Percentiles rank a stretch among this genome's conserved stretches.
phyloP scores from a whole-genome alignment of 225 moss, liverwort and hornwort species.

The Pseudoscleropodium purum region DNA sequence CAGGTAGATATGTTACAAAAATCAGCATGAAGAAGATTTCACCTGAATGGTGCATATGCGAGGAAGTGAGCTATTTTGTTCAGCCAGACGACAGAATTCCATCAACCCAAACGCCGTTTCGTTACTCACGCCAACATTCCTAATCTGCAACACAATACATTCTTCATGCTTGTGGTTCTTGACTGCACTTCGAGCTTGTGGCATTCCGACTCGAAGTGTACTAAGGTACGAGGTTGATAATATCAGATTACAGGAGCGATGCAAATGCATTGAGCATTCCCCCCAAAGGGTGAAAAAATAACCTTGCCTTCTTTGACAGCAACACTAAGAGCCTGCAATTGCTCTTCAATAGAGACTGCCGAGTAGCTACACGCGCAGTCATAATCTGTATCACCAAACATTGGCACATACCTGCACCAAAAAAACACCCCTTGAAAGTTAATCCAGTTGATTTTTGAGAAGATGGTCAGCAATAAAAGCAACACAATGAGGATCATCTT shows the following conservation, averaged over 20 bases:
- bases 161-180: neutral
- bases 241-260: neutral
- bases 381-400: slow-evolving; percentile 79
- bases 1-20: neutral
- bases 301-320: slow-evolving; percentile 75
- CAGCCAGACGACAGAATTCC: slow-evolving; percentile 72
- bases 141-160: slow-evolving; percentile 34
- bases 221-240: neutral
- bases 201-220: neutral
- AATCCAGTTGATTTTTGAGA: neutral
- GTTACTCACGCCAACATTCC: slow-evolving; percentile 72
- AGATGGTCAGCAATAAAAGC: neutral
- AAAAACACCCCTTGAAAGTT: neutral
- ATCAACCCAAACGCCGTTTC: slow-evolving; percentile 82
- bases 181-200: neutral
- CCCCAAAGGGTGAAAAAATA: neutral
- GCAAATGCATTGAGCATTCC: neutral
- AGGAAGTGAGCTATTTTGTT: slow-evolving; percentile 38
- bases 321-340: slow-evolving; percentile 55
- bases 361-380: slow-evolving; percentile 45
- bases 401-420: slow-evolving; percentile 67
- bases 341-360: slow-evolving; percentile 65
- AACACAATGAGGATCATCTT: neutral
- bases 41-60: slow-evolving; percentile 70
- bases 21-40: neutral